Evolutionary conservation across 139 green algal species (phyloP), one percentile per base, ranked within the genome.

Genomic region (Coelastrella sp.): DNA sequence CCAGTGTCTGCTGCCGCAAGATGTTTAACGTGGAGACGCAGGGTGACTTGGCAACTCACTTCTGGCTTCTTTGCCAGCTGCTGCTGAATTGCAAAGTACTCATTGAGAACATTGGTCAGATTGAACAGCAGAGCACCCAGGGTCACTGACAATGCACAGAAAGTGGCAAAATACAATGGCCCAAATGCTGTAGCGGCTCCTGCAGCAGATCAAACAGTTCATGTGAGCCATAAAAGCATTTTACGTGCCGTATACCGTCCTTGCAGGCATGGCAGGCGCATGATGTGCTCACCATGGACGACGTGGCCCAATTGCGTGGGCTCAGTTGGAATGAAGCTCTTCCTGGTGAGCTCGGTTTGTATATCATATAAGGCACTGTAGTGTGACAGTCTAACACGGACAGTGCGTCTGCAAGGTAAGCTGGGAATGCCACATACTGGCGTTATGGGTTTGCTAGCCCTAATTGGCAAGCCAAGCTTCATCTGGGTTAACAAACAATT

Each of bases 71-170:
- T 84, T 6, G 7, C 49, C 6, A 90, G 74, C 12, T 61, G 72
- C 59, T 90, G 73, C 85, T 90, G 85, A 5, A 90, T 22, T 11
- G 60, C 61, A 60, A 91, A 92, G 81, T 93, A 92, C 65, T 90
- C 85, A 59, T 86, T 88, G 9, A 94, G 76, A 14, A 90, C 81
- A 1, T 78, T 60, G 22, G 93, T 93, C 17, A 95, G 90, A 72
- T 95, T 95, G 90, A 93, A 93, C n/a, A 84, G 85, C 56, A 95
- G 75, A 10, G 93, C 93, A 0, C 89, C 93, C 75, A 95, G 73
- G 17, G 93, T 92, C 8, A 95, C 90, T 6, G 91, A 94, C 59
- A 95, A 79, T 4, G 93, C 93, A 65, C 93, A 95, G 35, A 94
- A 85, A 14, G 93, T 95, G 49, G 88, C 90, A 61, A 95, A 89